Evolutionary conservation across 2,329 filamentous ascomycete genomes (phyloP), one percentile per base, ranked within the genome.

Genomic region (Colletotrichum shisoi): DNA sequence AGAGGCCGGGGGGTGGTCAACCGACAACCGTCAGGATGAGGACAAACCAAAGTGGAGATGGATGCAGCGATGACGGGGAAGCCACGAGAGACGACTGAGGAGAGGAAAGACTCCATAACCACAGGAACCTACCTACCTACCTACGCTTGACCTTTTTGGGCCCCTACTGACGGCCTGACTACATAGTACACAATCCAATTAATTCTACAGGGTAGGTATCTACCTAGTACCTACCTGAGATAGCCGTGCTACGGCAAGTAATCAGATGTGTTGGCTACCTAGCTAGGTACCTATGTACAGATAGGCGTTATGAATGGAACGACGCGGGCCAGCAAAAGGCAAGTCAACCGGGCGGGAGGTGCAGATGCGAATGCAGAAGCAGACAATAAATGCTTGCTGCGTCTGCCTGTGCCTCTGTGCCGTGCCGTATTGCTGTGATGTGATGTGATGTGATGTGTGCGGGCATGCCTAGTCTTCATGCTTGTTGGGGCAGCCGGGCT

Each of bases 41-140:
- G 17, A 45, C 27, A 46, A 24, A 58, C 37, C 51, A 31, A 37
- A 27, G 42, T 24, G 63, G 63, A 51, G 51, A 62, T 65, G 59
- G 21, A 11, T n/a, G 24, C 48, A 54, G 19, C 31, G 45, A 79
- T 5, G 45, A 79, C 12, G 24, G 24, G 31, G 49, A 56, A 52
- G 42, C 34, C 13, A 2, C 78, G 80, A 57, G 83, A 79, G 37
- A 82, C 79, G 51, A 27, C 31, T 34, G 48, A n/a, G 15, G 45
- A 60, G 45, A 60, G 42, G 42, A 27, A 44, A 51, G 44, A 44
- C 37, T 24, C 57, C 49, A 1, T 78, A 34, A 34, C 31, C 31
- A 81, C 4, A 84, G 76, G 31, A 34, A 9, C 31, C 80, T 79
- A 56, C 48, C 21, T 62, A 64, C 42, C 31, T 64, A 17, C n/a